phyloP scores from a whole-genome alignment of 1,284 basidiomycete species.

The Ceratobasidium sp. region DNA sequence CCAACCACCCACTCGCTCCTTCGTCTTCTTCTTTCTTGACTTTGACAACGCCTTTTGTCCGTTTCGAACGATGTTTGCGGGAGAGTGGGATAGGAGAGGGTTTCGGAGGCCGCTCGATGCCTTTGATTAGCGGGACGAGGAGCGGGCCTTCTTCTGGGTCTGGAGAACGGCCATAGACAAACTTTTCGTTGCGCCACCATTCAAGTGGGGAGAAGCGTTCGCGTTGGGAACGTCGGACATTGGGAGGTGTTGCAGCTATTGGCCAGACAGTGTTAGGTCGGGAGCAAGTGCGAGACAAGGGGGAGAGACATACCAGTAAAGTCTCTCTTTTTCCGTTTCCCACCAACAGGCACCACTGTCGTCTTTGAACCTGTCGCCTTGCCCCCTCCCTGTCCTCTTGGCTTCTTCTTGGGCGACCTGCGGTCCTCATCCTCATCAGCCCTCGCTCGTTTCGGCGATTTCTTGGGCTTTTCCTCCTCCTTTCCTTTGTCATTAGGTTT shows the following conservation, averaged over 20 bases:
- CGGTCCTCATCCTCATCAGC: slow-evolving; percentile 3
- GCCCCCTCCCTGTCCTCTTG: background rate
- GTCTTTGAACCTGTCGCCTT: background rate
- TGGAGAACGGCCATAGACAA: slow-evolving; percentile 72
- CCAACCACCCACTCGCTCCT: slow-evolving; percentile 49
- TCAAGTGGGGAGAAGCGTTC: slow-evolving; percentile 79
- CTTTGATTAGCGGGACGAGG: slow-evolving; percentile 79
- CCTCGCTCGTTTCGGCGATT: slow-evolving; percentile 5
- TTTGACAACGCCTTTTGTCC: slow-evolving; percentile 54
- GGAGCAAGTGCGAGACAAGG: background rate
- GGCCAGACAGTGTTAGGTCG: too few relatives aligned
- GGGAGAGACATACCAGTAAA: slow-evolving; percentile 28
- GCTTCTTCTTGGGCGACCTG: background rate
- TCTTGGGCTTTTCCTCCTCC: background rate
- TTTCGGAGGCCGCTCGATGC: slow-evolving; percentile 80
- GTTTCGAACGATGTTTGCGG: slow-evolving; percentile 53
- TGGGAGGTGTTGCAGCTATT: slow-evolving; percentile 49
- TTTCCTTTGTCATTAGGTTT: slow-evolving; percentile 12
- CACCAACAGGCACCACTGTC: slow-evolving; percentile 17
- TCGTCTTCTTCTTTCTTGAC: slow-evolving; percentile 52
- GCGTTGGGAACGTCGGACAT: slow-evolving; percentile 74
- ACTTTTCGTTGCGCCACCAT: slow-evolving; percentile 92
- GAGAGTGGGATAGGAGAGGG: slow-evolving; percentile 66
- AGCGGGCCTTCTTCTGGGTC: slow-evolving; percentile 61
- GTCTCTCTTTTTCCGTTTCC: slow-evolving; percentile 26